A percentile compares a stretch with the other conserved stretches of the same genome.
Evolutionary conservation across 495 filamentous ascomycete species (phyloP).

Genomic region (Cudoniella acicularis): DNA sequence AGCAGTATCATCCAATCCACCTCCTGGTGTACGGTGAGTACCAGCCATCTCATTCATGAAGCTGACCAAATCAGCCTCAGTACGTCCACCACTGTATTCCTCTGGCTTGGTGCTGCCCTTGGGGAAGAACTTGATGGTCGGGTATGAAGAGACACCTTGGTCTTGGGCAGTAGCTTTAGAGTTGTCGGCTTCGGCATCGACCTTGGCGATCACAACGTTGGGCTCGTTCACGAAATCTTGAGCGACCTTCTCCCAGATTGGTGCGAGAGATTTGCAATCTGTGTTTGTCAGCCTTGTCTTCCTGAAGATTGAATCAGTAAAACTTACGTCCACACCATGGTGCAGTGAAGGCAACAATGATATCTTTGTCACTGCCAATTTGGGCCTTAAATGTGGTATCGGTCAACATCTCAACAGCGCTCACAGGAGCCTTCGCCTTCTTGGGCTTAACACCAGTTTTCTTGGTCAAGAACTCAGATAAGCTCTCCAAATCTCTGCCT

Average conservation of each 20-base stretch:
- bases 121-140: slow-evolving; percentile 98
- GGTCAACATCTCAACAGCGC: slow-evolving; percentile 73
- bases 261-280: slow-evolving; percentile 97
- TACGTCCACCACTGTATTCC: slow-evolving; percentile 72
- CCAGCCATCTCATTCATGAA: slow-evolving; percentile 90
- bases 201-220: slow-evolving; percentile 82
- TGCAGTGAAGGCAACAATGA: slow-evolving; percentile 93
- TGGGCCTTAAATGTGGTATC: slow-evolving; percentile 72
- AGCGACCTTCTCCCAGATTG: slow-evolving; percentile 85
- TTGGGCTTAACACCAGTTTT: slow-evolving; percentile 83
- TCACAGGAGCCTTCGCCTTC: slow-evolving; percentile 65
- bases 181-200: slow-evolving; percentile 86
- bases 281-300: slow-evolving; percentile 28
- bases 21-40: slow-evolving; percentile 80
- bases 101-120: slow-evolving; percentile 73
- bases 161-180: slow-evolving; percentile 71
- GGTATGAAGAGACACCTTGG: slow-evolving; percentile 80
- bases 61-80: slow-evolving; percentile 68
- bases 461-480: slow-evolving; percentile 75
- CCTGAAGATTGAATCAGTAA: slow-evolving; percentile 7
- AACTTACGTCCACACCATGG: slow-evolving; percentile 96
- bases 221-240: slow-evolving; percentile 74
- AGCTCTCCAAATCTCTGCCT: slow-evolving; percentile 82
- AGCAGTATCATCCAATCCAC: slow-evolving; percentile 72
- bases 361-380: slow-evolving; percentile 83